Conservation (phyloP, 208 protist genomes). For the Wallacemonas sp. region DNA sequence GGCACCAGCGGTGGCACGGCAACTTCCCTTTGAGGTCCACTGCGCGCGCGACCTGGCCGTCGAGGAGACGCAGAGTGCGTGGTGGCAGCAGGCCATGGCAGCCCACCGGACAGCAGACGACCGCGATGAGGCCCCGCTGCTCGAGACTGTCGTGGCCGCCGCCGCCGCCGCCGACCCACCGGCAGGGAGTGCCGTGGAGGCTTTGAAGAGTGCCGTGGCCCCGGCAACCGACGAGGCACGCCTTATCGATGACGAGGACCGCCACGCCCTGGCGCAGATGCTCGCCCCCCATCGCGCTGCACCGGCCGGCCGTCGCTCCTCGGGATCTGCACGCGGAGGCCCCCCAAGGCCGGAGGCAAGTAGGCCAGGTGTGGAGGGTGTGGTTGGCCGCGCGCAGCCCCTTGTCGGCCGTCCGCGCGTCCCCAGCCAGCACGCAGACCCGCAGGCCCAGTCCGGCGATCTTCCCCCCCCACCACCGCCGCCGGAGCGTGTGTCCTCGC, state of each 20-base stretch:
- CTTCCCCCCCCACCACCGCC: neutral
- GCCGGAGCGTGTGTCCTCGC: neutral
- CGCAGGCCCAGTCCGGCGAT: neutral
- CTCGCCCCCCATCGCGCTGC: neutral
- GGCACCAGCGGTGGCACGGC: neutral
- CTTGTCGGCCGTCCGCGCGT: neutral
- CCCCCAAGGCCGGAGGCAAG: too few species aligned
- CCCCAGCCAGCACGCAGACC: constrained; percentile 2
- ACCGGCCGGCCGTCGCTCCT: neutral
- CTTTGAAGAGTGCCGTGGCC: neutral
- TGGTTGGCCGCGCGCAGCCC: neutral
- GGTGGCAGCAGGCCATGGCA: neutral
- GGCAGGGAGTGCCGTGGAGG: neutral
- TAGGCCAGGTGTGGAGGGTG: too few species aligned
- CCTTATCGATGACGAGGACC: constrained; percentile 2
- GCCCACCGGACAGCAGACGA: neutral
- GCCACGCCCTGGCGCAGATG: neutral
- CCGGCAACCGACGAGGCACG: neutral
- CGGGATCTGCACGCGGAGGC: too few species aligned
- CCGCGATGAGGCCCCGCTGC: neutral
- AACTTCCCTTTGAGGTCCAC: constrained; percentile 2
- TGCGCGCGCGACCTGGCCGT: constrained; percentile 5
- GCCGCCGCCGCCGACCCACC: too few species aligned
- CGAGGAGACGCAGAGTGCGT: constrained; percentile 18
- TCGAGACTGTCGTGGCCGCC: too few species aligned